These are phyloP conservation scores for Aphanoascus verrucosus DNA, from an alignment of 2,329 filamentous ascomycete genomes.

Conservation along the genomic window DNA sequence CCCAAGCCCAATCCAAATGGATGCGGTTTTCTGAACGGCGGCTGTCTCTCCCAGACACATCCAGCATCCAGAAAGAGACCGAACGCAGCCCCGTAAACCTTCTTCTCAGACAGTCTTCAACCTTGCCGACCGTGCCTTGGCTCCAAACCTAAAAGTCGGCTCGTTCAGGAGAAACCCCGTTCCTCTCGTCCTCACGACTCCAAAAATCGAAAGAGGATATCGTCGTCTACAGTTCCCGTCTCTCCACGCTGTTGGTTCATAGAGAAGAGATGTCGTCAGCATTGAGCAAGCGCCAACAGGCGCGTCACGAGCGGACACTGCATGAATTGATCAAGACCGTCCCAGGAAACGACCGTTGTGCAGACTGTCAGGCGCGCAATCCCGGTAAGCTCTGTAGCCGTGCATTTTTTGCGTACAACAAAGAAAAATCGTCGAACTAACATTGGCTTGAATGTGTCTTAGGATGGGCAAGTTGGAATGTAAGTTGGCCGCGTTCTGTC, in stretches of 20 bases:
- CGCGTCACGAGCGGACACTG: conserved; percentile 84
- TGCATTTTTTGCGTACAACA: not conserved
- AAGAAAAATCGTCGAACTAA: conserved; percentile 1
- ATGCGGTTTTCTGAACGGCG: not conserved
- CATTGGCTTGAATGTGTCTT: conserved; percentile 15
- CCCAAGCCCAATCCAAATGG: not conserved
- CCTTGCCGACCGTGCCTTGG: not conserved
- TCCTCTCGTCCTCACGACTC: not conserved
- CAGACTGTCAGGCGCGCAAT: conserved; percentile 83
- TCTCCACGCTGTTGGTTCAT: not conserved
- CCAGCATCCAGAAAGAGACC: not conserved
- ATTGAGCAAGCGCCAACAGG: conserved; percentile 92
- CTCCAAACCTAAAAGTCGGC: not conserved
- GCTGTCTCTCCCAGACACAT: not conserved
- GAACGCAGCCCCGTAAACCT: not conserved
- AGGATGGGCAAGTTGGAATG: conserved; percentile 97
- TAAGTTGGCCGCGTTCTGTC: conserved; percentile 40
- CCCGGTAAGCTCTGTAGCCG: conserved; percentile 54
- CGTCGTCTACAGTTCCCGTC: not conserved
- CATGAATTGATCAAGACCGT: conserved; percentile 79
- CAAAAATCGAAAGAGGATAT: not conserved
- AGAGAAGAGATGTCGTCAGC: conserved; percentile 54
- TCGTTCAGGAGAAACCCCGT: not conserved
- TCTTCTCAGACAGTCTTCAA: not conserved
- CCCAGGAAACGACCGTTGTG: conserved; percentile 84